Conservation (phyloP, 305 asterid genomes). For the Plantago lanceolata region DNA sequence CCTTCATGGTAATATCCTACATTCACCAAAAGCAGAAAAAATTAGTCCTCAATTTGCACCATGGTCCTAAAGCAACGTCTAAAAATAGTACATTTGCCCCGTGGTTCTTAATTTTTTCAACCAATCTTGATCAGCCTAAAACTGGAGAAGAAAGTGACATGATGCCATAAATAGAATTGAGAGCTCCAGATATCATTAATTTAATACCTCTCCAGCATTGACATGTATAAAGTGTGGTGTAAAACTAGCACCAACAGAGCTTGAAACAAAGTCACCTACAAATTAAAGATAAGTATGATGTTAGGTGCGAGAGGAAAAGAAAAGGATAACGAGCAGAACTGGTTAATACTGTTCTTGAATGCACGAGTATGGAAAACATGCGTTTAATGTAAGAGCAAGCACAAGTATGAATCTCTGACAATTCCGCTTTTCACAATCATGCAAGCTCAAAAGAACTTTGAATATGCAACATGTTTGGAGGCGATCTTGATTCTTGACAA, state of each 20-base stretch:
- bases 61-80: background rate
- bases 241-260: constrained; percentile 73
- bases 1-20: constrained; percentile 85
- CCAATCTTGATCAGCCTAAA: background rate
- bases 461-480: background rate
- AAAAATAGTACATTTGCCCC: constrained; percentile 1
- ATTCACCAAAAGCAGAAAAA: constrained; percentile 14
- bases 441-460: too few relatives aligned
- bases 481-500: background rate
- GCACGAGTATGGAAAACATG: background rate
- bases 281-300: background rate
- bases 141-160: background rate
- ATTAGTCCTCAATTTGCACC: background rate
- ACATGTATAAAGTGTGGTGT: constrained; percentile 77
- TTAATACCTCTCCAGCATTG: constrained; percentile 82
- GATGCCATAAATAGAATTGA: background rate
- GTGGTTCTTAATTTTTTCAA: too few relatives aligned
- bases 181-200: background rate
- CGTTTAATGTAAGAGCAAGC: background rate
- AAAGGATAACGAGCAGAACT: background rate
- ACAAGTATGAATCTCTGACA: background rate
- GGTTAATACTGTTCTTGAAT: background rate
- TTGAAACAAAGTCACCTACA: constrained; percentile 72
- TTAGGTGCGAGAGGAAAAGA: background rate
- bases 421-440: too few relatives aligned